Evolutionary conservation across 257 asterid species (phyloP).

Genomic region (Nicotiana knightiana): DNA sequence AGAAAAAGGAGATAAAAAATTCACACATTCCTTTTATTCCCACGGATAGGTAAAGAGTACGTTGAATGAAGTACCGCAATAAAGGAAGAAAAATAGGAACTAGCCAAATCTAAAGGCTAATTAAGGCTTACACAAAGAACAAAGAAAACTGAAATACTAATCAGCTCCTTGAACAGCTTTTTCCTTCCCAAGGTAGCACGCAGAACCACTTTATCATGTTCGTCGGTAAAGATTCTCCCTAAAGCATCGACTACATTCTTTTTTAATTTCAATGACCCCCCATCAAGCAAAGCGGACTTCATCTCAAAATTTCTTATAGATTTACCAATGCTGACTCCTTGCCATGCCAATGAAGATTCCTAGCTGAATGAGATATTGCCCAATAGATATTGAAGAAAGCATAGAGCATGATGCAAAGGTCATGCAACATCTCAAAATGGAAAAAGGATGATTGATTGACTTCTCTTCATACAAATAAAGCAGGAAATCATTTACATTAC

Average conservation of each 20-base stretch:
- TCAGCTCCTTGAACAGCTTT: conserved; percentile 1
- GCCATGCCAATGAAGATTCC: neutral
- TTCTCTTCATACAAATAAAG: neutral
- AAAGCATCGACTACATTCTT: neutral
- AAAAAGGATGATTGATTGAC: neutral
- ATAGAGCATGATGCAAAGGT: neutral
- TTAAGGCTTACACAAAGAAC: neutral
- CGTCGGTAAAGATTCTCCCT: neutral
- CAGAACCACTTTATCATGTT: neutral
- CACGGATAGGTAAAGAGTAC: neutral
- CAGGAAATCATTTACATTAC: neutral
- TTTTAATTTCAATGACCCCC: neutral
- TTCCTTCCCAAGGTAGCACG: neutral
- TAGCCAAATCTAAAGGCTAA: neutral
- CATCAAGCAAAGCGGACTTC: neutral
- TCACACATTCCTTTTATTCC: neutral
- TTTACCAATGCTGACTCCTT: neutral
- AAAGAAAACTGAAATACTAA: neutral
- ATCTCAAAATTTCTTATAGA: neutral
- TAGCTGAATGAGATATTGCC: neutral
- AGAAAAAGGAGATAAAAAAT: neutral
- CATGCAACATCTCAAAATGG: neutral
- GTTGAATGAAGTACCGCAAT: neutral
- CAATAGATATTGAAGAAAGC: neutral
- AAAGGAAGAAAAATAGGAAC: neutral